Conservation (phyloP, 768 basidiomycete genomes). For the Paxillus involutus region DNA sequence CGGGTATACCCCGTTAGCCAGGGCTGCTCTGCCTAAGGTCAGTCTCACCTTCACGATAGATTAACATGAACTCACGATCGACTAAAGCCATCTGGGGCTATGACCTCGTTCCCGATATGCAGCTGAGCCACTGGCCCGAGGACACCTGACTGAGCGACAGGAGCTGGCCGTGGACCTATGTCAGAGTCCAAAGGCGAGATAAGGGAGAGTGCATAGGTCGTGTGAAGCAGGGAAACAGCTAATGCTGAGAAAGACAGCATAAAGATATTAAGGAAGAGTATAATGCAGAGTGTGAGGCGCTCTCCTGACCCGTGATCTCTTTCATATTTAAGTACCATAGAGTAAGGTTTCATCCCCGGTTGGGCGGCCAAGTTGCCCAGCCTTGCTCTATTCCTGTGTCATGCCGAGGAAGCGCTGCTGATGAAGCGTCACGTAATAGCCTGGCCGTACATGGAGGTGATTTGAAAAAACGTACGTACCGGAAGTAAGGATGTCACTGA, state of each 20-base stretch:
- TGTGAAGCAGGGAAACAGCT: conserved; percentile 5
- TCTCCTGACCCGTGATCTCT: not conserved
- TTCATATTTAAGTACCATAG: too few relatives aligned
- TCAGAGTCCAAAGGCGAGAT: not conserved
- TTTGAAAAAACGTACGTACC: too few relatives aligned
- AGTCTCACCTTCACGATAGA: not conserved
- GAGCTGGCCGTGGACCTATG: not conserved
- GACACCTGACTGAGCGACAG: not conserved
- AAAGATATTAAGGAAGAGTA: not conserved
- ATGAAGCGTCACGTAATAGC: too few relatives aligned
- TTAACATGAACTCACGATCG: conserved; percentile 27
- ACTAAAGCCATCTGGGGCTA: conserved; percentile 51
- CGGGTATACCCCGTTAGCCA: conserved; percentile 45
- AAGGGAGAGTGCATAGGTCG: conserved; percentile 3
- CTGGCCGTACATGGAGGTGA: too few relatives aligned
- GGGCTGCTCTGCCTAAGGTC: conserved; percentile 33
- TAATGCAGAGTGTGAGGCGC: not conserved
- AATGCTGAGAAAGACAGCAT: conserved; percentile 11
- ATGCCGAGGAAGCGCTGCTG: too few relatives aligned
- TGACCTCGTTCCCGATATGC: conserved; percentile 36
- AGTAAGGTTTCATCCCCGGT: too few relatives aligned
- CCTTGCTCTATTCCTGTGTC: too few relatives aligned
- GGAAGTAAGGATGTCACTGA: too few relatives aligned
- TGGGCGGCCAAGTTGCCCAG: too few relatives aligned
- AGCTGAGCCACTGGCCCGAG: conserved; percentile 26